Conservation (phyloP, 345 rosid species). For the Conringia planisiliqua region DNA sequence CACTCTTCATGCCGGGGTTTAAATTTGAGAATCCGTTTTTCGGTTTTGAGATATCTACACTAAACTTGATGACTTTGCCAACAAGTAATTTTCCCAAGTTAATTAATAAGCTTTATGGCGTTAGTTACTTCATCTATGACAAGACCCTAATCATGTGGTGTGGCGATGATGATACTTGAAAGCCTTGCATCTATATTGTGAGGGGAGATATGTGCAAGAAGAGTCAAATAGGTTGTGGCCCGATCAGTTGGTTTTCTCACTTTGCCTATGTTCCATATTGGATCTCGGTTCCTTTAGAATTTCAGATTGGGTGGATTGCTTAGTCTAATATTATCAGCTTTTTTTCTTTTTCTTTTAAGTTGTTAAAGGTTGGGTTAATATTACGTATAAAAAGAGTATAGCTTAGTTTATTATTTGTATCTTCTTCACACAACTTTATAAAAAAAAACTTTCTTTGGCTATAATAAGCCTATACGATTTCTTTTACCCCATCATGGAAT, state of each 20-base stretch:
- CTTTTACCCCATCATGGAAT: neutral
- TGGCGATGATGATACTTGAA: neutral
- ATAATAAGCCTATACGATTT: neutral
- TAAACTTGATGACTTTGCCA: neutral
- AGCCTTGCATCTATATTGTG: neutral
- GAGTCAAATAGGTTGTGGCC: neutral
- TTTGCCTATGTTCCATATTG: slow-evolving; percentile 6
- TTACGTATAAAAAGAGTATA: neutral
- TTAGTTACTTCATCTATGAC: slow-evolving; percentile 7
- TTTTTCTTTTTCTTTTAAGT: neutral
- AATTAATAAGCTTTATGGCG: neutral
- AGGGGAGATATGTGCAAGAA: neutral
- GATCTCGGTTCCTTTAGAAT: neutral
- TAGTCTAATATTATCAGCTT: too few relatives aligned
- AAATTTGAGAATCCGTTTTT: too few relatives aligned
- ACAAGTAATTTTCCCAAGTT: neutral
- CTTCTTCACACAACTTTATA: neutral
- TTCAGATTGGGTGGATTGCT: neutral
- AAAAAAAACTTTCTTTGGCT: neutral
- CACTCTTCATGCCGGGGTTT: neutral
- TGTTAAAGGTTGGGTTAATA: neutral
- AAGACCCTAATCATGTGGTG: slow-evolving; percentile 2
- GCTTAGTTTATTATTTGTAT: neutral
- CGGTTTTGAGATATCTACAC: too few relatives aligned
- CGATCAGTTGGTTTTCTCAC: neutral